Evolutionary conservation across 768 basidiomycete genomes (phyloP), one percentile per base, ranked within the genome.

Genomic region (Suillus occidentalis): DNA sequence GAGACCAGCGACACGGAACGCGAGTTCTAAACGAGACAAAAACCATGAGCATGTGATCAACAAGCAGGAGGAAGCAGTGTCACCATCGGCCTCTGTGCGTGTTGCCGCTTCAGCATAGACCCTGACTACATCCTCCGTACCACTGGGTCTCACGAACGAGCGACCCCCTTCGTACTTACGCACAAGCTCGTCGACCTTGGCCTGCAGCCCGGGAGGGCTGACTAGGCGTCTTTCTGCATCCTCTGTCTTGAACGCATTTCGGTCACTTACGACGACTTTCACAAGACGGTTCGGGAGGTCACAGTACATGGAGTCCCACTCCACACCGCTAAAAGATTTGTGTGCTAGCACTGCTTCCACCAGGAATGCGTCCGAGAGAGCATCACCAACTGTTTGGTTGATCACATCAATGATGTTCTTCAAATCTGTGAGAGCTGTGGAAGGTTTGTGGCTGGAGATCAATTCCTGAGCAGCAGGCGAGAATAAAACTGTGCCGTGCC

Each of bases 341-440:
- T 97, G 94, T 3, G 94, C 85, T 25, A 99, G 87, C 49, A 99
- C 92, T 36, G 88, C 87, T 72, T 98, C 96, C 37, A 99, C 97
- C 36, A 99, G 87, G 42, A 99, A 87, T 87, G 97, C 88, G 75
- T 99, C 97, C 16, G 94, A 96, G 25, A 98, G 82, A 7, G 95
- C 97, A 78, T 99, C 97, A 2, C 97, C 97, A 50, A 99, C 97
- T 10, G 97, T 96, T 78, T 99, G 97, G 72, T 99, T 99, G 78
- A 99, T 96, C 53, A 99, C 81, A 40, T 91, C 82, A 16, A 88
- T 89, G 63, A 98, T 81, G 68, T 90, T 89, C 58, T 84, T 80
- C 42, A 99, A 82, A 72, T 95, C 87, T 62, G 84, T 86, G 55
- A 95, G 82, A 53, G 92, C 91, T 22, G 88, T 93, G 47, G 87